Evolutionary conservation across 176 grass and related monocot genomes (phyloP).

Genomic region (Metroxylon sagu): DNA sequence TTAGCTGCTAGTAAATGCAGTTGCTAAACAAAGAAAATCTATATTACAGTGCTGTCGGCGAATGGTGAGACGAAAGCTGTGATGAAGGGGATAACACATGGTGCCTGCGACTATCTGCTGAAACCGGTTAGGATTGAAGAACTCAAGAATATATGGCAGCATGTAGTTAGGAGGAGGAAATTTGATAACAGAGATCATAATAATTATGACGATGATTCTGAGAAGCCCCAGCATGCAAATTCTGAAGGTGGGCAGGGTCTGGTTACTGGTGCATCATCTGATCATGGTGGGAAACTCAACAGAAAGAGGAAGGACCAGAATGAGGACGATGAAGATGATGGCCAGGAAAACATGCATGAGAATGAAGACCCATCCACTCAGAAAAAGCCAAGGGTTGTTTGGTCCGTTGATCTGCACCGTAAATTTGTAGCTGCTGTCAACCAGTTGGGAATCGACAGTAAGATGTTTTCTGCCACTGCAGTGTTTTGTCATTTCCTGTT

Average conservation of each 20-base stretch:
- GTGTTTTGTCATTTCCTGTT: neutral
- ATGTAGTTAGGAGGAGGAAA: constrained; percentile 73
- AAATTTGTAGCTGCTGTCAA: constrained; percentile 93
- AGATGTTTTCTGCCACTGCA: constrained; percentile 8
- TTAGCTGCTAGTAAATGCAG: too few species aligned
- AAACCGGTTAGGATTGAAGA: constrained; percentile 93
- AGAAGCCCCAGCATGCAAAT: constrained; percentile 31
- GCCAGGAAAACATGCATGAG: constrained; percentile 43
- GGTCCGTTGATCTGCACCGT: constrained; percentile 79
- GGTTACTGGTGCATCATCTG: constrained; percentile 33
- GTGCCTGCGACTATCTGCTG: constrained; percentile 89
- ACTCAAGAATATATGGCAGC: constrained; percentile 95
- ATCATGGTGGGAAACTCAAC: constrained; percentile 41
- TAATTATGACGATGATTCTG: constrained; percentile 48
- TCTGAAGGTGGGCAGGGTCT: constrained; percentile 24
- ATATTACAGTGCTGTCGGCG: constrained; percentile 65
- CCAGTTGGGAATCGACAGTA: constrained; percentile 95
- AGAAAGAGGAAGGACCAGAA: constrained; percentile 87
- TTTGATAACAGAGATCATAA: constrained; percentile 35
- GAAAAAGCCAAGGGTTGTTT: constrained; percentile 92
- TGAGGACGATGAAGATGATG: constrained; percentile 62
- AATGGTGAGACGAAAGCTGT: constrained; percentile 94
- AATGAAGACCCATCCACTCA: constrained; percentile 51
- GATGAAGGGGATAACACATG: constrained; percentile 98
- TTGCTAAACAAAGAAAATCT: neutral